Evolutionary conservation across 2,329 filamentous ascomycete genomes (phyloP).

Genomic region (Fusarium tupiense): DNA sequence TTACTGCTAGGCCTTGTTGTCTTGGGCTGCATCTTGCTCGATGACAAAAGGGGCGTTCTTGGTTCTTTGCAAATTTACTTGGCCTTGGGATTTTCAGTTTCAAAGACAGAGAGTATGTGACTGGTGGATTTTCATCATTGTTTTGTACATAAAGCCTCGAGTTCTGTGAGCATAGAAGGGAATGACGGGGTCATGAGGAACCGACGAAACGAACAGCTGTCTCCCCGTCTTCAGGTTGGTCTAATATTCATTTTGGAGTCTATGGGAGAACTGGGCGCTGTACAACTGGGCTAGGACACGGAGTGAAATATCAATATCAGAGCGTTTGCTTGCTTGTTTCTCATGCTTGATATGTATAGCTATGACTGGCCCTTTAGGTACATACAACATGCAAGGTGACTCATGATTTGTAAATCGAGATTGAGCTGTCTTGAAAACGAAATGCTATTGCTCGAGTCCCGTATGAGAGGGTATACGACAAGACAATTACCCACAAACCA

Average conservation of each 20-base stretch:
- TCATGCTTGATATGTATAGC: not conserved
- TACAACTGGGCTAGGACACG: constrained; percentile 32
- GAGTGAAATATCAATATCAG: constrained; percentile 21
- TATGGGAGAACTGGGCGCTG: constrained; percentile 29
- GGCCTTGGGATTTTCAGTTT: not conserved
- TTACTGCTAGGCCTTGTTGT: not conserved
- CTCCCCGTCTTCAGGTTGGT: constrained; percentile 13
- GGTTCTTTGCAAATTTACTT: constrained; percentile 13
- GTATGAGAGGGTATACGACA: constrained; percentile 41
- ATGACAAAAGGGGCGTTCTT: constrained; percentile 21
- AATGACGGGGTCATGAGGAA: constrained; percentile 13
- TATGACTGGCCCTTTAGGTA: not conserved
- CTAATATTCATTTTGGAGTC: constrained; percentile 26
- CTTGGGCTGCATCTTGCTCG: constrained; percentile 25
- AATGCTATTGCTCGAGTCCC: constrained; percentile 9
- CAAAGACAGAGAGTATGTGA: constrained; percentile 28
- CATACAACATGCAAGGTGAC: not conserved
- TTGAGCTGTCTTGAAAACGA: constrained; percentile 1
- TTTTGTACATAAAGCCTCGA: constrained; percentile 24
- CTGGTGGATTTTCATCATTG: constrained; percentile 1
- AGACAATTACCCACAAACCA: constrained; percentile 33
- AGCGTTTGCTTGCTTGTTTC: constrained; percentile 17
- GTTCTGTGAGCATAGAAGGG: constrained; percentile 10
- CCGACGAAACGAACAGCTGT: constrained; percentile 4
- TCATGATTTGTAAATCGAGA: not conserved